Evolutionary conservation across 2,329 filamentous ascomycete genomes (phyloP).

Genomic region (Stachybotrys chartarum): DNA sequence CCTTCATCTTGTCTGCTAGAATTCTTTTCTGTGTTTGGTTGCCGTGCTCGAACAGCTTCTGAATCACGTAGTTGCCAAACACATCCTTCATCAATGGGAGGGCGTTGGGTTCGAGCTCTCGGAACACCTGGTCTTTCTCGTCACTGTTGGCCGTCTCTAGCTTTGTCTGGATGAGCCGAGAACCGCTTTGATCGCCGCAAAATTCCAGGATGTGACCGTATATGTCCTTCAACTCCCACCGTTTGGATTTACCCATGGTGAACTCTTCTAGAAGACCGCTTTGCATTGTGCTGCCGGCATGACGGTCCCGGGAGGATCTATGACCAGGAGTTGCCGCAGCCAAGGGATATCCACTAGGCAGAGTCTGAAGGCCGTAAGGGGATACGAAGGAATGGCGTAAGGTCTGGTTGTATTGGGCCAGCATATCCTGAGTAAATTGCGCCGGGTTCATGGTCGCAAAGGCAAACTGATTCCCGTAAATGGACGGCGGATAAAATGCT

Average conservation of each 20-base stretch:
- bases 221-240: slow-evolving; percentile 84
- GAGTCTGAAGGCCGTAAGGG: slow-evolving; percentile 23
- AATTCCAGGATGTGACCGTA: slow-evolving; percentile 87
- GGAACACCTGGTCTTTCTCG: slow-evolving; percentile 86
- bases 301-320: slow-evolving; percentile 44
- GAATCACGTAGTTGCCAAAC: slow-evolving; percentile 97
- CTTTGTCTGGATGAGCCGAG: slow-evolving; percentile 90
- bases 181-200: slow-evolving; percentile 91
- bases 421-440: slow-evolving; percentile 27
- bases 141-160: slow-evolving; percentile 90
- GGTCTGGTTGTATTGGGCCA: slow-evolving; percentile 27
- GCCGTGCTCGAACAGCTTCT: slow-evolving; percentile 95
- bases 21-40: slow-evolving; percentile 89
- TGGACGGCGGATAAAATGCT: slow-evolving; percentile 16
- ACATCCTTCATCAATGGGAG: slow-evolving; percentile 91
- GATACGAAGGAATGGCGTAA: slow-evolving; percentile 28
- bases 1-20: slow-evolving; percentile 80
- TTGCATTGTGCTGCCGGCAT: slow-evolving; percentile 53
- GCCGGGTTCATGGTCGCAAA: slow-evolving; percentile 16
- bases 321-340: slow-evolving; percentile 18
- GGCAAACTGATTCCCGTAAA: slow-evolving; percentile 23
- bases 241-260: slow-evolving; percentile 65
- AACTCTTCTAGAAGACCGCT: slow-evolving; percentile 77
- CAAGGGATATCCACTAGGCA: slow-evolving; percentile 21
- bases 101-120: slow-evolving; percentile 77